These are phyloP conservation scores for Rosa chinensis DNA, from an alignment of 306 rosid species.

Conservation along the genomic window DNA sequence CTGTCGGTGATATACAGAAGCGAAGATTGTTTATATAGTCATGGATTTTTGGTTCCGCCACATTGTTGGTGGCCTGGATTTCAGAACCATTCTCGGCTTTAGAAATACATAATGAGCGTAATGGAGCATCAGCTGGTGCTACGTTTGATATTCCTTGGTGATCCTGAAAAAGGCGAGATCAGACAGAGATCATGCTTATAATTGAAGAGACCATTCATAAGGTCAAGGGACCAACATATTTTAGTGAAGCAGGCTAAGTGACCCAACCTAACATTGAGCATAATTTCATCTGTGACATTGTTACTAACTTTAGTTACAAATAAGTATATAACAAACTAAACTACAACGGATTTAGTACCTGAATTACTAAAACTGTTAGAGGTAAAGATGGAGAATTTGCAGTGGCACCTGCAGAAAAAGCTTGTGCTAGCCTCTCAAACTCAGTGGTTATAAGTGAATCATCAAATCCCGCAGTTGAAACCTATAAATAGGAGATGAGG, in stretches of 20 bases:
- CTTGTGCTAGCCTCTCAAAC: conserved; percentile 65
- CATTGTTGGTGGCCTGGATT: conserved; percentile 30
- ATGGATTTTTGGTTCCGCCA: conserved; percentile 67
- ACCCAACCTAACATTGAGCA: neutral
- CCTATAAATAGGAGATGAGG: conserved; percentile 41
- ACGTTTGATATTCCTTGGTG: conserved; percentile 95
- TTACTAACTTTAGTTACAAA: neutral
- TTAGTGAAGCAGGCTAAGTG: neutral
- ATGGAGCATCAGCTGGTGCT: conserved; percentile 81
- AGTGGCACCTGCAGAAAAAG: conserved; percentile 62
- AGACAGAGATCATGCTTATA: conserved; percentile 13
- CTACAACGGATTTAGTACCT: conserved; percentile 49
- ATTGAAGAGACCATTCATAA: conserved; percentile 23
- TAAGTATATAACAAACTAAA: neutral
- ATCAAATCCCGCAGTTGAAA: conserved; percentile 65
- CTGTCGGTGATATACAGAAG: conserved; percentile 92
- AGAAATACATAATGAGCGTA: conserved; percentile 48
- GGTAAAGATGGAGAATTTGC: conserved; percentile 66
- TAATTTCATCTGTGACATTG: neutral
- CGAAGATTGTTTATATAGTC: conserved; percentile 75
- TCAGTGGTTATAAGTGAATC: conserved; percentile 54
- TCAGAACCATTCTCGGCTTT: conserved; percentile 39
- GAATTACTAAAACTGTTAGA: conserved; percentile 73
- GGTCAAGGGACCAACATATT: neutral
- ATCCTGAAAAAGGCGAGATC: conserved; percentile 47